Evolutionary conservation across 345 rosid species (phyloP), one percentile per base, ranked within the genome.

Genomic region (Atalantia buxifolia): DNA sequence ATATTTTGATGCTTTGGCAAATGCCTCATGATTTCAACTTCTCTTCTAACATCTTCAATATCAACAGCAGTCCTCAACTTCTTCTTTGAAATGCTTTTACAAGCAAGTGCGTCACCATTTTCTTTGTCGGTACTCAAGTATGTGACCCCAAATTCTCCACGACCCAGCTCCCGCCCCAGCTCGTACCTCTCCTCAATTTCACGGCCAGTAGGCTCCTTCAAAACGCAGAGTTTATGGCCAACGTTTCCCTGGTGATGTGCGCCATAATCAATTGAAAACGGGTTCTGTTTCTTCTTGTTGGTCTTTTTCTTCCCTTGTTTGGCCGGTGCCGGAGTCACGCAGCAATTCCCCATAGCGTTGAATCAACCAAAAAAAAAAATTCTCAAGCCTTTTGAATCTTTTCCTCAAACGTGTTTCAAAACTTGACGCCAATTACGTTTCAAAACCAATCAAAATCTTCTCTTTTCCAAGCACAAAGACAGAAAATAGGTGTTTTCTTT

Each of bases 11-110:
- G 98, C 57, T 68, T 50, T 36, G 98, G 98, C 88, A 95, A 76
- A 85, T 89, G 97, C 82, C 87, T 93, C 99, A 97, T 97, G 76
- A 97, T 97, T 89, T 91, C 94, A 67, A 89, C 99, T 77, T 97
- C 99, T 83, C 98, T 93, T 81, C 98, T 90, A 69, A 97, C 99
- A 83, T 96, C 98, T 30, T 95, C 99, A 25, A 95, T 91, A 83
- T 95, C 99, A 71, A 95, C 91, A 1, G 90, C 92, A 65, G 97
- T 92, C 77, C 98, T 89, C 25, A 95, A 85, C 90, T 95, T 95
- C 90, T 91, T 92, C 96, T 96, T 96, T n/a, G 94, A 83, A 40
- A 94, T 94, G 4, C 93, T 90, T 84, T 96, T 96, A 84, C 99
- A 97, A 4, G 99, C 99, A 38, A 89, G 85, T 70, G 76, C 77